Base-by-base conservation (phyloP, 306 rosid genomes). In the Cucurbita ficifolia region DNA sequence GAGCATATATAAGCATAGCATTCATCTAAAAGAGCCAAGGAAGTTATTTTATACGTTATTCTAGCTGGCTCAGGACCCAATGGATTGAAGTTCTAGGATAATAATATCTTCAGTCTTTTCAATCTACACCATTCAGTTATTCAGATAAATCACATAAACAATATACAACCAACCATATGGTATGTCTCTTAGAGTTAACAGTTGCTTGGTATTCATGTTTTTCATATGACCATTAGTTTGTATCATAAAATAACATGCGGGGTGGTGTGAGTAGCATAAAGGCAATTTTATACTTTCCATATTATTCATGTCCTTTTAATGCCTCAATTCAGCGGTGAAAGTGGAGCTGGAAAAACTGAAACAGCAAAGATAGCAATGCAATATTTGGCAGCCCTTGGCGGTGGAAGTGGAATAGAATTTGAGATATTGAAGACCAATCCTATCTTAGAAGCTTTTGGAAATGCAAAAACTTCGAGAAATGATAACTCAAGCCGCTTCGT, bases 401-500 rank as follows among this genome's bases (percentile, higher is more conserved):
- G 99, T 82, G 99, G 99, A 84, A 91, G 96, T 77, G 99, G 99
- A 73, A 94, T 94, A 81, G 99, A 94, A 81, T 67, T 86, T 81
- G 99, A 94, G 82, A 89, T 94, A 85, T 84, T 94, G 73, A 94
- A 94, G 86, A 94, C 99, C 64, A 94, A 91, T 84, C 99, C 99
- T 29, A 91, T 94, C 82, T 82, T 94, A 73, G 99, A 94, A 85
- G 99, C 97, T 75, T 94, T 94, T 86, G 99, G 99, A 8, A 94
- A 94, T 84, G 97, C 97, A 24, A 94, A 94, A 82, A 94, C 97
- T 61, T 83, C 85, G 81, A 86, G 99, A 89, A 94, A 94, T 86
- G 99, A 94, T 88, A 94, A 94, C 92, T 94, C 97, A 58, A 94
- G 97, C 86, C 99, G 99, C 73, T 94, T 94, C 79, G 99, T 94